Percentiles rank a stretch among this genome's conserved stretches.
Evolutionary conservation across 164 flowering plant genomes (phyloP).

Genomic region (Tinospora cordifolia): DNA sequence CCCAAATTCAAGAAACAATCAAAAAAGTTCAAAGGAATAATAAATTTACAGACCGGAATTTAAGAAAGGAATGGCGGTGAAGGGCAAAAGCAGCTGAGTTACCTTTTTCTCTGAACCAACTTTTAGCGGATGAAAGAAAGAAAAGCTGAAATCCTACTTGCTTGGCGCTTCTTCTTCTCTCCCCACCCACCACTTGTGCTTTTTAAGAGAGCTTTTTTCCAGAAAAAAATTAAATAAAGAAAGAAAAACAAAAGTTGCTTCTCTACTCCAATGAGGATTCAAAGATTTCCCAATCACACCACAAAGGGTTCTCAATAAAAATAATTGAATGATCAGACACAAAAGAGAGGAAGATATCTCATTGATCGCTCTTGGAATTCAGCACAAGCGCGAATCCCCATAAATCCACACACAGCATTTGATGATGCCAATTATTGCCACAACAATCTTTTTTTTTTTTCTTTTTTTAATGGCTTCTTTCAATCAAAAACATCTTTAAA

Average conservation of each 20-base stretch:
- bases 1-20: not conserved
- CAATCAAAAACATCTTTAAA: no score
- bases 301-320: not conserved
- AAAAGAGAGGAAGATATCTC: not conserved
- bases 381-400: conserved; percentile 61
- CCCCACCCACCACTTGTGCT: conserved; percentile 4
- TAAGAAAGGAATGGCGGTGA: not conserved
- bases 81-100: not conserved
- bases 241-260: not conserved
- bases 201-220: not conserved
- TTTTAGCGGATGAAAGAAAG: conserved; percentile 16
- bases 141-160: conserved; percentile 18
- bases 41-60: no score
- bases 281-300: not conserved
- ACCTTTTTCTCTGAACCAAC: conserved; percentile 21
- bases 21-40: not conserved
- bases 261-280: conserved; percentile 11
- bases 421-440: conserved; percentile 64
- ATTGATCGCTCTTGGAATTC: conserved; percentile 32
- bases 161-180: conserved; percentile 3
- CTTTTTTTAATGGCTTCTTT: not conserved
- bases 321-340: conserved; percentile 7
- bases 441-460: no score
- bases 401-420: conserved; percentile 31
- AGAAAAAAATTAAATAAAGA: no score